phyloP scores from a whole-genome alignment of 148 eudicot genomes.

The Salicornia ramosissima region DNA sequence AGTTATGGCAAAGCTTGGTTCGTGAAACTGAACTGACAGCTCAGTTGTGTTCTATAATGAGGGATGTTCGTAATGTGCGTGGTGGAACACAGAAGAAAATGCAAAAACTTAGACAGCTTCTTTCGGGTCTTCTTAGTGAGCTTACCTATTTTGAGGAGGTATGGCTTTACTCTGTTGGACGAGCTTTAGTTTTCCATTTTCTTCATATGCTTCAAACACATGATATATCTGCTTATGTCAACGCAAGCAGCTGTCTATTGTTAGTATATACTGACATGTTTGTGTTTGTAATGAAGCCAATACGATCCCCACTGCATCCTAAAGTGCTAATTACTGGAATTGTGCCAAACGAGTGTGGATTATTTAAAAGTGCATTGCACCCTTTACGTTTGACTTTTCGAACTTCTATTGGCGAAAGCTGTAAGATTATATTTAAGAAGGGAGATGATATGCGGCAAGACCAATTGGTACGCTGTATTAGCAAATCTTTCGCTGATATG shows the following conservation, averaged over 20 bases:
- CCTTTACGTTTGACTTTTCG: slow-evolving; percentile 87
- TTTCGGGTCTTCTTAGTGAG: slow-evolving; percentile 92
- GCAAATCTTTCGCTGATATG: no score
- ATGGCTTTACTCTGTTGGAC: slow-evolving; percentile 3
- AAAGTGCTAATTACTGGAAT: slow-evolving; percentile 83
- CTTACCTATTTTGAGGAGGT: slow-evolving; percentile 98
- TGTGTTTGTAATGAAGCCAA: slow-evolving; percentile 52
- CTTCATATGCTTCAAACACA: not conserved
- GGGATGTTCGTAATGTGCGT: slow-evolving; percentile 83
- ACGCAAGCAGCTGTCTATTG: slow-evolving; percentile 4
- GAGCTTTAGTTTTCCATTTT: not conserved
- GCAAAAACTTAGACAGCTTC: slow-evolving; percentile 97
- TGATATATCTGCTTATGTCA: not conserved
- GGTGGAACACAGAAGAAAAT: slow-evolving; percentile 93
- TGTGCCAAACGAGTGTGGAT: slow-evolving; percentile 79
- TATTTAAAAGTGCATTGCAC: slow-evolving; percentile 86
- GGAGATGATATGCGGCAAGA: slow-evolving; percentile 99
- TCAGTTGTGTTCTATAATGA: slow-evolving; percentile 86
- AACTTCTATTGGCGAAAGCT: slow-evolving; percentile 70
- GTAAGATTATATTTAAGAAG: slow-evolving; percentile 91
- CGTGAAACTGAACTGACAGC: slow-evolving; percentile 97
- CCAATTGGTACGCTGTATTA: slow-evolving; percentile 72
- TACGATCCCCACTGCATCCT: slow-evolving; percentile 86
- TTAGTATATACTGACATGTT: slow-evolving; percentile 16
- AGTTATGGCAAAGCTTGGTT: slow-evolving; percentile 97